Base-by-base conservation (phyloP, 2,329 filamentous ascomycete genomes). In the Pestalotiopsis sp. region DNA sequence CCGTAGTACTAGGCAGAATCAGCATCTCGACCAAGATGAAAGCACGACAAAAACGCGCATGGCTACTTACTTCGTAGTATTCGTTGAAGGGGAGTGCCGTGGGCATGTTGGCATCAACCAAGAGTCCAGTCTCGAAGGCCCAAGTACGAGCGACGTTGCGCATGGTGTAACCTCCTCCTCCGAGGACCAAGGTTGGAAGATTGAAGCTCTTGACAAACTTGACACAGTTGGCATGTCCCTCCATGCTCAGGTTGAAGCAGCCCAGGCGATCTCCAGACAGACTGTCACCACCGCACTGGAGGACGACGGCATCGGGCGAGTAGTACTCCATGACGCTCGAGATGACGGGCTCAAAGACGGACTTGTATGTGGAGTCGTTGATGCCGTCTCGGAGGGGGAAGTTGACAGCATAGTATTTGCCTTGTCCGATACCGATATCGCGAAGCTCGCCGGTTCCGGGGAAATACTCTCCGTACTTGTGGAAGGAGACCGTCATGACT, bases 401-500 rank as follows among this genome's bases (percentile, higher is more conserved):
- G 80, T 97, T 98, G 78, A 97, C 90, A 6, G 93, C 89, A 77
- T 97, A 96, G 77, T 97, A 91, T 77, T 96, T 96, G 70, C 95
- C 95, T 25, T 92, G 87, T 70, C 96, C 97, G 70, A 95, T 91
- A 40, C 95, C 95, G 66, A 94, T 94, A 76, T 95, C 93, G 72
- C 94, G 87, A 68, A 96, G 90, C 73, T 94, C 93, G 66, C 95
- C 95, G 1, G 95, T 98, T 62, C 94, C 95, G 0, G 95, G 95
- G 81, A 97, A 98, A 82, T 97, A 98, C 82, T 93, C 94, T 78
- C 96, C 95, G 80, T 97, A 98, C 79, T 98, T 98, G 85, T 99
- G 94, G 81, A 96, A 97, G 0, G 93, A 97, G 20, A 96, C 90
- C 0, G 94, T 97, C 87, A 97, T 95, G 73, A 97, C 94, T 72